Percentiles rank a stretch among this genome's conserved stretches.
Conservation (phyloP, 768 basidiomycete genomes). For the Calocera viscosa region DNA sequence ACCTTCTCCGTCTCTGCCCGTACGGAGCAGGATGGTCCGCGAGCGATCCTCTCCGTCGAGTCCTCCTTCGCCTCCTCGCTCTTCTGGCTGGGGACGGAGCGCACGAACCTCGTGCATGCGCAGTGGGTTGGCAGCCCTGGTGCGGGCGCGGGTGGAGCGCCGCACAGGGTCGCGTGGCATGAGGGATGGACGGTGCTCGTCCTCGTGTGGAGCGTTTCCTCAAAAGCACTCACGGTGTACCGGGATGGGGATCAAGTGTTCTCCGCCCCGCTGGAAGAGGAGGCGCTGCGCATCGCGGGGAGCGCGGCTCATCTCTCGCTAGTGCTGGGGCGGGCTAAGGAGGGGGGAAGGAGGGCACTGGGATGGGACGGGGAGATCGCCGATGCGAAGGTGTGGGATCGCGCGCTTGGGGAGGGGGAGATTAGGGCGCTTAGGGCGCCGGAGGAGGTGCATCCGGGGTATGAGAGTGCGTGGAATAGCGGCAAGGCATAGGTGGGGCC, state of each 20-base stretch:
- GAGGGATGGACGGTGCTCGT: not conserved
- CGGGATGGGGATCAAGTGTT: not conserved
- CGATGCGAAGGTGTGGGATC: not conserved
- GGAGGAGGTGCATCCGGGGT: not conserved
- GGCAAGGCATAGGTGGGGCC: not conserved
- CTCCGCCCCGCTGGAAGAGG: not conserved
- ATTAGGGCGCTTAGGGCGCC: not conserved
- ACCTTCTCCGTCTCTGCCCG: not conserved
- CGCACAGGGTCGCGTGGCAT: not conserved
- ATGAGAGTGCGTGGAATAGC: not conserved
- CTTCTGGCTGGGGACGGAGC: constrained; percentile 1
- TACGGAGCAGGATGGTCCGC: not conserved
- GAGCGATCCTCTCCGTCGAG: not conserved
- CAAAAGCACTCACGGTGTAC: not conserved
- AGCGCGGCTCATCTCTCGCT: not conserved
- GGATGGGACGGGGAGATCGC: constrained; percentile 3
- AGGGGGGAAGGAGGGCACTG: not conserved
- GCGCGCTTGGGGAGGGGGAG: not conserved
- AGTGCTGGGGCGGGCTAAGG: not conserved
- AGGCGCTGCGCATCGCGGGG: not conserved
- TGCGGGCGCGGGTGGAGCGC: not conserved
- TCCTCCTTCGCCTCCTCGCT: not conserved
- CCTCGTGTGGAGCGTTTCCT: not conserved
- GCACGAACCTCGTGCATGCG: not conserved
- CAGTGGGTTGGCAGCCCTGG: not conserved